Conservation (phyloP, 2,329 filamentous ascomycete species). For the Exophiala sp. region DNA sequence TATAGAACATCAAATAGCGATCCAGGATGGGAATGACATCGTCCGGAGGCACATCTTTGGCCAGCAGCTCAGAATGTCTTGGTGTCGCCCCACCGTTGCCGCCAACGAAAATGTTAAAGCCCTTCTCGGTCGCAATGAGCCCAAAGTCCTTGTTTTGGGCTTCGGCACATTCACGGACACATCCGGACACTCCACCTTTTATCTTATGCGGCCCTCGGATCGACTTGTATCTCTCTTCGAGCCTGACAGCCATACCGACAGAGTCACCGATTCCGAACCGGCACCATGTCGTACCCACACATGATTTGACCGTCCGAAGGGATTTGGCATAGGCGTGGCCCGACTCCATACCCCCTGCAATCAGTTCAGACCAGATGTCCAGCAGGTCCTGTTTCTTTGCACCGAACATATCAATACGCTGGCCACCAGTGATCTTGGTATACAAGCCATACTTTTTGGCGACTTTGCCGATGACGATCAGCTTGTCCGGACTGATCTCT, state of each 20-base stretch:
- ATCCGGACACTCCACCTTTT: conserved; percentile 84
- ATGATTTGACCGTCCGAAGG: conserved; percentile 78
- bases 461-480: conserved; percentile 76
- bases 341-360: conserved; percentile 81
- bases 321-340: conserved; percentile 89
- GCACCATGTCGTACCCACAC: conserved; percentile 88
- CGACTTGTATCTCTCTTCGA: conserved; percentile 89
- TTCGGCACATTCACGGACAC: conserved; percentile 87
- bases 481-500: conserved; percentile 80
- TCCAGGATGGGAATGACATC: conserved; percentile 80
- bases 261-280: conserved; percentile 82
- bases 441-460: conserved; percentile 80
- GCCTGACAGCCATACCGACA: conserved; percentile 79
- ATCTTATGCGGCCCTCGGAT: conserved; percentile 85
- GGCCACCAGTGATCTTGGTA: conserved; percentile 86
- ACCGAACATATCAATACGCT: conserved; percentile 89
- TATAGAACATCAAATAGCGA: conserved; percentile 88
- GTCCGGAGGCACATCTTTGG: conserved; percentile 76
- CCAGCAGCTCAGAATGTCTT: conserved; percentile 72
- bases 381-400: conserved; percentile 80
- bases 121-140: conserved; percentile 84
- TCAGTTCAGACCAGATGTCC: conserved; percentile 71
- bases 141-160: conserved; percentile 92
- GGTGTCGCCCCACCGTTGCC: conserved; percentile 87
- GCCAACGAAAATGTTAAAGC: conserved; percentile 86